These are phyloP conservation scores for Populus hybrid DNA, from an alignment of 441 rosid species.

Conservation along the genomic window DNA sequence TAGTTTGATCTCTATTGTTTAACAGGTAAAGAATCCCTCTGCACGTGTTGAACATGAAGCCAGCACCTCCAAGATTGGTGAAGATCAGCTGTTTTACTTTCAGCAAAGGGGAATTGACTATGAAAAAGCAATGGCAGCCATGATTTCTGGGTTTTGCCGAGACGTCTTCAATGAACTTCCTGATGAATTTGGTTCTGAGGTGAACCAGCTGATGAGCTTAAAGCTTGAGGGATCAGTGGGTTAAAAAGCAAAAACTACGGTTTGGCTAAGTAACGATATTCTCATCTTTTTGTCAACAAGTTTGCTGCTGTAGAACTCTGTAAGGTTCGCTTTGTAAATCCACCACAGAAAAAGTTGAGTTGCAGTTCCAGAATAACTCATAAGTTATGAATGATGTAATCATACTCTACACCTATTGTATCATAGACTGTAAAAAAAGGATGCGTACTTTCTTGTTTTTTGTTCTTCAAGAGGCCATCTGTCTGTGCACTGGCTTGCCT, in stretches of 20 bases:
- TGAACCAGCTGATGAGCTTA: slow-evolving; percentile 86
- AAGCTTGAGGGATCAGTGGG: slow-evolving; percentile 97
- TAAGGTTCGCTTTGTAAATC: slow-evolving; percentile 12
- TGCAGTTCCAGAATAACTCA: not conserved
- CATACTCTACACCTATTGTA: not conserved
- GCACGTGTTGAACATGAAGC: slow-evolving; percentile 94
- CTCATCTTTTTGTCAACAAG: not conserved
- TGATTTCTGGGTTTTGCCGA: slow-evolving; percentile 91
- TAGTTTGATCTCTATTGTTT: slow-evolving; percentile 3
- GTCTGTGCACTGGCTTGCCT: not conserved
- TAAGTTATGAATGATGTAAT: not conserved
- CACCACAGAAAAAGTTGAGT: not conserved
- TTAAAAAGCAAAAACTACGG: slow-evolving; percentile 31
- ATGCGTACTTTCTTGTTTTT: not conserved
- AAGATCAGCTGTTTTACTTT: slow-evolving; percentile 97
- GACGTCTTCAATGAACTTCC: slow-evolving; percentile 93
- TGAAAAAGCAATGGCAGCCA: slow-evolving; percentile 97
- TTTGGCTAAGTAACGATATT: not conserved
- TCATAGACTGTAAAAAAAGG: not conserved
- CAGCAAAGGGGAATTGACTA: slow-evolving; percentile 92
- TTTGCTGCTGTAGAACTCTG: not conserved
- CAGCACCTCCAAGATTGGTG: slow-evolving; percentile 89
- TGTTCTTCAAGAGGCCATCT: not conserved
- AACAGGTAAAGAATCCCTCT: slow-evolving; percentile 86
- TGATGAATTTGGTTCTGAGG: slow-evolving; percentile 92